Evolutionary conservation across 1,284 basidiomycete genomes (phyloP), one percentile per base, ranked within the genome.

Genomic region (Puccinia horiana): DNA sequence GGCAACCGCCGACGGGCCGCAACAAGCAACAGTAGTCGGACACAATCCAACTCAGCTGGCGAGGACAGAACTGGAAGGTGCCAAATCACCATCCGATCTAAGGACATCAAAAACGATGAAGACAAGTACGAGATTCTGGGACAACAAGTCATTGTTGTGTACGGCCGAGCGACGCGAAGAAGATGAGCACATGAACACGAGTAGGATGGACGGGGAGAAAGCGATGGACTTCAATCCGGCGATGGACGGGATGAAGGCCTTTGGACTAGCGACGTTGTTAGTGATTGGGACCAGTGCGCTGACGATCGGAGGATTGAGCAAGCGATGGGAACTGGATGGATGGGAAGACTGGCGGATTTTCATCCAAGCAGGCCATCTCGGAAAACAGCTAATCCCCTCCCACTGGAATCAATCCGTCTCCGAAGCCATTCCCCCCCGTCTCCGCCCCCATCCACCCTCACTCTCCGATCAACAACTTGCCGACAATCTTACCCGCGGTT

Each of bases 331-430:
- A 20, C 56, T 80, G 26, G 78, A 80, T 26, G 35, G 42, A 32
- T 80, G 67, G 67, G 32, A 80, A 1, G 78, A 80, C 72, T 80
- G 78, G 78, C 72, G 52, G 49, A 72, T 80, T 12, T 80, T 80
- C 44, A 80, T 80, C 44, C 69, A 80, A 54, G 29, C 67, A 20
- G 78, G 78, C 1, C 54, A 63, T 32, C 52, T 80, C 44, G 69
- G 54, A 12, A 69, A 69, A 35, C 18, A 44, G 6, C n/a, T 80
- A 14, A 73, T 80, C 37, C 69, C 78, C 52, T 20, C n/a, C 23
- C 20, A 58, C 49, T 80, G 67, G 67, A 37, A 42, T 42, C 65
- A 56, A 54, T 61, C 42, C 14, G 37, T 52, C 42, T 35, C 52
- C 54, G 14, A 73, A 44, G 49, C 42, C 29, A 80, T 80, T n/a